Conservation (phyloP, 2,329 filamentous ascomycete genomes). For the Aspergillus amoenus region DNA sequence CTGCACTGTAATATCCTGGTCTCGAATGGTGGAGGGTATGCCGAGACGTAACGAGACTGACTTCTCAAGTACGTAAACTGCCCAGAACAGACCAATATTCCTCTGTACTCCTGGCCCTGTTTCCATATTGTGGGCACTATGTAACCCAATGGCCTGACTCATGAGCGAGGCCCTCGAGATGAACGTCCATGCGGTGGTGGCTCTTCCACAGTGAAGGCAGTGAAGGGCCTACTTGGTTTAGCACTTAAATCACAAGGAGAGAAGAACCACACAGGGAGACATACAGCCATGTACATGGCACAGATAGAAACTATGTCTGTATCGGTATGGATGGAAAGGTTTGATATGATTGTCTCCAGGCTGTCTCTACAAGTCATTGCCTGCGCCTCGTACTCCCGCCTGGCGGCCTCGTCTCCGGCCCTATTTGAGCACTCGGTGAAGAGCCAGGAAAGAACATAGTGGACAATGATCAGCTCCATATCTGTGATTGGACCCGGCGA, state of each 20-base stretch:
- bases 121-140: slow-evolving; percentile 1
- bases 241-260: too few species aligned
- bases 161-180: slow-evolving; percentile 14
- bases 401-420: not conserved
- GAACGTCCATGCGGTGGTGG: slow-evolving; percentile 12
- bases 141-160: slow-evolving; percentile 10
- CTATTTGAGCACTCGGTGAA: slow-evolving; percentile 6
- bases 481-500: slow-evolving; percentile 11
- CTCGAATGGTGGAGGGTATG: slow-evolving; percentile 12
- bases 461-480: slow-evolving; percentile 16
- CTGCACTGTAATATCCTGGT: slow-evolving; percentile 13
- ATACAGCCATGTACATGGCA: slow-evolving; percentile 16
- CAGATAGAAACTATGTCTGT: slow-evolving; percentile 10
- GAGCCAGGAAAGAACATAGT: slow-evolving; percentile 13
- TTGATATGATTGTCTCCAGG: slow-evolving; percentile 15
- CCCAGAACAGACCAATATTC: slow-evolving; percentile 13
- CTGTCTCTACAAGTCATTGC: slow-evolving; percentile 9
- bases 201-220: slow-evolving; percentile 9
- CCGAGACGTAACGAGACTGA: slow-evolving; percentile 11
- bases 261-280: too few species aligned
- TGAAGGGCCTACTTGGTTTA: slow-evolving; percentile 3
- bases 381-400: slow-evolving; percentile 9
- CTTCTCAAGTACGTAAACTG: slow-evolving; percentile 10
- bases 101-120: not conserved
- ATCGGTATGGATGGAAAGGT: slow-evolving; percentile 9